Percentiles rank a stretch among this genome's conserved stretches.
Conservation (phyloP, 345 rosid species). For the Geranium rotundifolium region DNA sequence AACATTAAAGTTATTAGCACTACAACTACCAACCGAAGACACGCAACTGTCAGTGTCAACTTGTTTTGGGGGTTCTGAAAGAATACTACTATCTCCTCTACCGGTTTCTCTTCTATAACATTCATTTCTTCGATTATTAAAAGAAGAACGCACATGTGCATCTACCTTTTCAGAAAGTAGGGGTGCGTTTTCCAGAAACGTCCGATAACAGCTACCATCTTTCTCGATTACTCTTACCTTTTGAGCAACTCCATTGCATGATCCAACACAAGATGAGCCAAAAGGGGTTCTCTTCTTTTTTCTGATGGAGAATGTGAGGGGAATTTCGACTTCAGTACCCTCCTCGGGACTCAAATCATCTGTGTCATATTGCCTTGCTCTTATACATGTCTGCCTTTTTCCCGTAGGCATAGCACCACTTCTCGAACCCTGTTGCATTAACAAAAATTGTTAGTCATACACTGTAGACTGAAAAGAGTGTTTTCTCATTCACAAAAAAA, state of each 20-base stretch:
- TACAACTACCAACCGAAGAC: conserved; percentile 37
- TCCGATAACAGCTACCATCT: conserved; percentile 3
- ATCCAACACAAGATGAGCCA: conserved; percentile 6
- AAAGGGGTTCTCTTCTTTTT: conserved; percentile 10
- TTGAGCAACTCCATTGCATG: conserved; percentile 1
- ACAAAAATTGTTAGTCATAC: neutral
- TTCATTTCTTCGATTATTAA: conserved; percentile 12
- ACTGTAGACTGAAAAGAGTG: neutral
- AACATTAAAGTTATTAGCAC: conserved; percentile 5
- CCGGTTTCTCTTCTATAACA: conserved; percentile 1
- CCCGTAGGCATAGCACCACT: neutral
- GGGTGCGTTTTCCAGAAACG: conserved; percentile 6
- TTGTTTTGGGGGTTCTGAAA: conserved; percentile 5
- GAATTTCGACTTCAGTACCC: too few relatives aligned
- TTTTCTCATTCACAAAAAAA: neutral
- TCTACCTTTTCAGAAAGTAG: conserved; percentile 14
- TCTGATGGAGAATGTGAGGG: neutral
- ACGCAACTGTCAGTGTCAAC: conserved; percentile 12
- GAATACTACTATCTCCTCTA: conserved; percentile 6
- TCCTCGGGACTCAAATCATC: too few relatives aligned
- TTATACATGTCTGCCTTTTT: too few relatives aligned
- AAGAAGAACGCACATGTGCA: conserved; percentile 14
- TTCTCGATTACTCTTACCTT: conserved; percentile 11
- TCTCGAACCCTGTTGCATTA: neutral
- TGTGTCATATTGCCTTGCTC: too few relatives aligned